Percentiles rank a stretch among this genome's conserved stretches.
These are phyloP conservation scores for Penicillium sp. DNA, from an alignment of 2,329 filamentous ascomycete genomes.

Conservation along the genomic window DNA sequence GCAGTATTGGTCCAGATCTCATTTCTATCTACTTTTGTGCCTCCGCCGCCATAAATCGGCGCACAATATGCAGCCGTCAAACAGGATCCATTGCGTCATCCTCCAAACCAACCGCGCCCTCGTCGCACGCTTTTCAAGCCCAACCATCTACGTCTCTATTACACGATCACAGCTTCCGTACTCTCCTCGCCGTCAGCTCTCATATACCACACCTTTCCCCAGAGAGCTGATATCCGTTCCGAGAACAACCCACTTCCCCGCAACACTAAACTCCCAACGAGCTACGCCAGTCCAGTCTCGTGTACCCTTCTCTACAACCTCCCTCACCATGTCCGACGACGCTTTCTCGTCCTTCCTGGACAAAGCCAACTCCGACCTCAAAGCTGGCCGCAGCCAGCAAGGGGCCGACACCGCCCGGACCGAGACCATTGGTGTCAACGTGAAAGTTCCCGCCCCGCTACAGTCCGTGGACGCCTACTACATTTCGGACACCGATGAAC, in stretches of 20 bases:
- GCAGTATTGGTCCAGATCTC: neutral
- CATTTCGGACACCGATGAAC: slow-evolving; percentile 77
- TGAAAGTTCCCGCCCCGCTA: slow-evolving; percentile 58
- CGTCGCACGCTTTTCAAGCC: slow-evolving; percentile 8
- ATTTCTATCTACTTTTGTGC: neutral
- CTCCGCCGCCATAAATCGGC: neutral
- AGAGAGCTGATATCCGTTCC: neutral
- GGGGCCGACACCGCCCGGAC: slow-evolving; percentile 27
- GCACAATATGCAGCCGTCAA: slow-evolving; percentile 13
- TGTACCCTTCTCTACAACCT: slow-evolving; percentile 12
- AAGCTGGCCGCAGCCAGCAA: slow-evolving; percentile 26
- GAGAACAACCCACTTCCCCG: slow-evolving; percentile 6
- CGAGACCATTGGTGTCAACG: slow-evolving; percentile 44
- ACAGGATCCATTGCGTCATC: slow-evolving; percentile 26
- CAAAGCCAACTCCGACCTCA: slow-evolving; percentile 71
- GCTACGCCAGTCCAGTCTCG: slow-evolving; percentile 4
- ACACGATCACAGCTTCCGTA: neutral
- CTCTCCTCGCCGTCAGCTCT: neutral
- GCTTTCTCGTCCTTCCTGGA: slow-evolving; percentile 81
- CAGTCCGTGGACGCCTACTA: slow-evolving; percentile 61
- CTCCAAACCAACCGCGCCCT: neutral
- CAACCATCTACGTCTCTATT: neutral
- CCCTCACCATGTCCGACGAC: slow-evolving; percentile 57
- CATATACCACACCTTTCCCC: neutral
- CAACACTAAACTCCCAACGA: slow-evolving; percentile 5